Base-by-base conservation (phyloP, 306 rosid species). In the Cucurbita pepo region DNA sequence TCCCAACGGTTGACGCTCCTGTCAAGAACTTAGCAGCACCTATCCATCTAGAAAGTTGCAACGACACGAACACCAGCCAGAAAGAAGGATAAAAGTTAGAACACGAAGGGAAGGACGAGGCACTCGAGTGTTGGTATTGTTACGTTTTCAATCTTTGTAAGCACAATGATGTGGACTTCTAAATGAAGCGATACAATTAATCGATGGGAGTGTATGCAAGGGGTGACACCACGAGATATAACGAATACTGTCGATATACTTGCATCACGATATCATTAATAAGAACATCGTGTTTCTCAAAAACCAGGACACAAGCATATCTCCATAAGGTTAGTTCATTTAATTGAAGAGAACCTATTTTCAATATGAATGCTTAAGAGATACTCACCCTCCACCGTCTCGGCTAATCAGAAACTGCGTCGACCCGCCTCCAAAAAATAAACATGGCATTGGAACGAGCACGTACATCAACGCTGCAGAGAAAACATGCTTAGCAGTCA, bases 371-470 rank as follows among this genome's bases (percentile, higher is more conserved):
- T 25, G 2, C 56, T 74, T 7, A 15, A 30, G 50, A 51, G 8
- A 59, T 34, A 84, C 90, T 78, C 69, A 86, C 90, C 90, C 90
- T 60, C 85, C 90, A 38, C 83, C 84, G 7, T 84, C 99, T 71
- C 96, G 88, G 56, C 95, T 85, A 52, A 86, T 82, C 73, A 91
- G 82, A 82, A 87, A 81, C 45, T 91, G 96, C 64, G 97, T 86
- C 69, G 96, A 83, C 45, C 99, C 99, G 4, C 96, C 92, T 75
- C 99, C 99, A 75, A 91, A 95, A 87, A 95, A 91, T 81, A 95
- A 77, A 82, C 99, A 95, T 72, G 99, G 99, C 96, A 95, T 95
- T 22, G 99, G 99, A 30, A 86, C 86, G 57, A 86, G 41, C 50
- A 91, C 95, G 63, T 95, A 91, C 97, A 95, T 91, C 81, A 95